These are phyloP conservation scores for Podospora pseudopauciseta DNA, from an alignment of 495 filamentous ascomycete genomes.

Conservation along the genomic window DNA sequence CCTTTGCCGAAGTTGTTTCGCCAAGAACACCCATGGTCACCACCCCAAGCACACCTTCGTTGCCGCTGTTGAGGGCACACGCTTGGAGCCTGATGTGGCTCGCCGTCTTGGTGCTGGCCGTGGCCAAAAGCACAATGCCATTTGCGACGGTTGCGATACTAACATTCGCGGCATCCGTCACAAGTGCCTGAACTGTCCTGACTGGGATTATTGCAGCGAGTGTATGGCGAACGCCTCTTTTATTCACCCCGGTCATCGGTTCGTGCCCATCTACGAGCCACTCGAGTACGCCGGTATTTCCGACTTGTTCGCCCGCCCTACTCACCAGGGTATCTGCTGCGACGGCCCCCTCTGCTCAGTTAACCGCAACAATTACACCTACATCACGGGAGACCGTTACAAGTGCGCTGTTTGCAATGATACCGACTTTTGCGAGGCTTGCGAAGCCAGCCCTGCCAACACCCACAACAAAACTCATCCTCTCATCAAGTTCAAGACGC, in stretches of 20 bases:
- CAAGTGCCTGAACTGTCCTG: constrained; percentile 96
- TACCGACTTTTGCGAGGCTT: constrained; percentile 91
- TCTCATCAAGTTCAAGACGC: constrained; percentile 93
- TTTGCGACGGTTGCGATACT: constrained; percentile 94
- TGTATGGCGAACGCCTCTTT: constrained; percentile 64
- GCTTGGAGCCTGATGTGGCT: constrained; percentile 52
- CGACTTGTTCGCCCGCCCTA: constrained; percentile 39
- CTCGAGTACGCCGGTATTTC: constrained; percentile 51
- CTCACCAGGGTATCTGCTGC: constrained; percentile 86
- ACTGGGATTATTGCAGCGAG: constrained; percentile 91
- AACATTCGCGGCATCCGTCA: constrained; percentile 85
- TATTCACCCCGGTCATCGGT: constrained; percentile 81
- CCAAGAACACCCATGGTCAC: constrained; percentile 78
- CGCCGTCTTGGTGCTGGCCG: constrained; percentile 76
- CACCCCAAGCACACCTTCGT: constrained; percentile 84
- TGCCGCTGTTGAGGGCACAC: constrained; percentile 55
- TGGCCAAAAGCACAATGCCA: constrained; percentile 74
- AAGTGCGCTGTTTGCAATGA: constrained; percentile 98
- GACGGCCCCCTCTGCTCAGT: constrained; percentile 86
- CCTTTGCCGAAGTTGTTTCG: constrained; percentile 79
- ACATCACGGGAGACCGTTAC: constrained; percentile 83
- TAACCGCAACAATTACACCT: constrained; percentile 50
- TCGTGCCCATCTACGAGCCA: constrained; percentile 81
- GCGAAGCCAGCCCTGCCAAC: constrained; percentile 82
- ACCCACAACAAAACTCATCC: constrained; percentile 91